Evolutionary conservation across 2,329 filamentous ascomycete genomes (phyloP), one percentile per base, ranked within the genome.

Genomic region (Phyllosticta ampelicida): DNA sequence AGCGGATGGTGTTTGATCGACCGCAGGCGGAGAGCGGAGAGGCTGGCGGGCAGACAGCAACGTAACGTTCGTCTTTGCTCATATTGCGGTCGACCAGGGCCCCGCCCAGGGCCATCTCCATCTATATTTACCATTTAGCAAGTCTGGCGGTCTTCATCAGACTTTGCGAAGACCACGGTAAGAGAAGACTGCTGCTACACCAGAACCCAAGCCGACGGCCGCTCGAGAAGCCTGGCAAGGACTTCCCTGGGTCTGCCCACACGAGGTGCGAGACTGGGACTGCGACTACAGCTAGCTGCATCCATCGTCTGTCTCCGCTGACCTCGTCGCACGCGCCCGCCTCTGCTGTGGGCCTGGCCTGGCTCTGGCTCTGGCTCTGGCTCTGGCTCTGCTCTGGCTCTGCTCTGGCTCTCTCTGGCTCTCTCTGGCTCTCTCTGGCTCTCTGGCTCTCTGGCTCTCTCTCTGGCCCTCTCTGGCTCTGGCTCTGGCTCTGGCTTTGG

Each of bases 111-210:
- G 29, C 55, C 29, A 48, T 58, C 56, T 58, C 55, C 29, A 48
- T 58, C 56, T 58, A 58, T 58, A 58, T 54, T 58, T 58, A 58
- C 52, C 44, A 58, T 54, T 58, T 58, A 58, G 44, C 44, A 26
- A 51, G 21, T 26, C 21, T 51, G 21, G 21, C 21, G 51, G 53
- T 58, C 56, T 54, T 58, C 56, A 58, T 54, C 56, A 58, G 56
- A 58, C 49, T 51, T 26, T 18, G 13, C 48, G 21, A 51, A 44
- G 30, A 13, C 11, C 30, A 36, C 30, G 30, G 30, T 1, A 16
- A 4, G 30, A 36, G 30, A 16, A 36, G n/a, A n/a, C n/a, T n/a
- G n/a, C n/a, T n/a, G n/a, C n/a, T n/a, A n/a, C n/a, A 36, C 9
- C 11, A 16, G 30, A 11, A 36, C 30, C 30, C 30, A 36, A 36